phyloP scores from a whole-genome alignment of 805 yeast genomes.

The Lachancea mirantina region DNA sequence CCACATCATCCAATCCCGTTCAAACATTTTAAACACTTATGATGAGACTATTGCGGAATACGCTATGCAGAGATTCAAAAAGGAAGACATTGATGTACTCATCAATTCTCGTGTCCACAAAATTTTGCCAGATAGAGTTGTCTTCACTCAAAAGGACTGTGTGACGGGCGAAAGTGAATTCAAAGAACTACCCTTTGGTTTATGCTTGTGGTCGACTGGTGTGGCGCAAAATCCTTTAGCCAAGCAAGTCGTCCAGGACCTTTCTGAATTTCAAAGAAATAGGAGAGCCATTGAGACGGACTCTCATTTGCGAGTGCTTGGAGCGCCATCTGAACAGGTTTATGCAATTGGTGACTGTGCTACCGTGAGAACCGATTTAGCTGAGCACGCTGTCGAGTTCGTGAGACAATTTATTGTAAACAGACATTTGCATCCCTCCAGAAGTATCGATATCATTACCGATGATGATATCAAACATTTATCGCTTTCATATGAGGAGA shows the following conservation, averaged over 20 bases:
- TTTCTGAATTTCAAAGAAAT: slow-evolving; percentile 47
- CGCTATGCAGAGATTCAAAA: slow-evolving; percentile 56
- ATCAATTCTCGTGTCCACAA: slow-evolving; percentile 59
- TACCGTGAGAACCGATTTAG: slow-evolving; percentile 53
- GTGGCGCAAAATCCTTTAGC: slow-evolving; percentile 61
- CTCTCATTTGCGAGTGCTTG: slow-evolving; percentile 60
- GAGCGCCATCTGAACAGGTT: slow-evolving; percentile 60
- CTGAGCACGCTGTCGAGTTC: slow-evolving; percentile 47
- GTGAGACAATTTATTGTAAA: slow-evolving; percentile 41
- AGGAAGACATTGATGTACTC: slow-evolving; percentile 54
- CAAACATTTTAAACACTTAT: slow-evolving; percentile 60
- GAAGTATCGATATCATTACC: slow-evolving; percentile 34
- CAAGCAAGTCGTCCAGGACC: slow-evolving; percentile 43
- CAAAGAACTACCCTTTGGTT: slow-evolving; percentile 55
- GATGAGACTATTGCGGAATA: slow-evolving; percentile 58
- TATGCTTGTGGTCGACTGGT: slow-evolving; percentile 73
- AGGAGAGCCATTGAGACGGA: slow-evolving; percentile 71
- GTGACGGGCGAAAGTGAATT: slow-evolving; percentile 35
- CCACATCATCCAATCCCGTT: slow-evolving; percentile 62
- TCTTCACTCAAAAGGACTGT: slow-evolving; percentile 45
- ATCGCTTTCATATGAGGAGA: slow-evolving; percentile 41
- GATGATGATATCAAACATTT: slow-evolving; percentile 47
- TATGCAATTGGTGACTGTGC: slow-evolving; percentile 71
- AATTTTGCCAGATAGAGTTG: slow-evolving; percentile 48
- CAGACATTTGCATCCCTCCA: slow-evolving; percentile 34